These are phyloP conservation scores for Lactifluus hygrophoroides DNA, from an alignment of 768 basidiomycete species.

Conservation along the genomic window DNA sequence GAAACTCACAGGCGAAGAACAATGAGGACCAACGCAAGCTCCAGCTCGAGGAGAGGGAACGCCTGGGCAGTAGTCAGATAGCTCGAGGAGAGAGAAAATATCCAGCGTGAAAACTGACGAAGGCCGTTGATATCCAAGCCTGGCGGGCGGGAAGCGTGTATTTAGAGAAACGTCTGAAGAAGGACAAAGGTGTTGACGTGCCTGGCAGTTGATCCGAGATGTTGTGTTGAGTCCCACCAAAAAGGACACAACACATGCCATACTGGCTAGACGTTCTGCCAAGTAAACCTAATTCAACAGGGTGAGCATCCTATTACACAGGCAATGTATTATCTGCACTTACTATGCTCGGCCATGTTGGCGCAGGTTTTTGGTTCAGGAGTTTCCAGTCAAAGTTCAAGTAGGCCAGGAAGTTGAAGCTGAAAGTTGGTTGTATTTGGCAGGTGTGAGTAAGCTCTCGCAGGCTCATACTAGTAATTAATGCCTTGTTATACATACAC, in stretches of 20 bases:
- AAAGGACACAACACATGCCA: slow-evolving; percentile 4
- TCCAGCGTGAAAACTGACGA: not conserved
- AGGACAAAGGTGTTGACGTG: not conserved
- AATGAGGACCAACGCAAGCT: slow-evolving; percentile 1
- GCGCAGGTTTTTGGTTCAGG: not conserved
- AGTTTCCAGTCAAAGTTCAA: slow-evolving; percentile 10
- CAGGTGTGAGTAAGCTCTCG: not conserved
- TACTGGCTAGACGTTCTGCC: not conserved
- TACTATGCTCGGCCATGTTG: not conserved
- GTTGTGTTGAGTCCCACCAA: not conserved
- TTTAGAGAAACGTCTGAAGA: not conserved
- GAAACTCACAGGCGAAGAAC: slow-evolving; percentile 4
- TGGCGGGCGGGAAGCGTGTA: not conserved
- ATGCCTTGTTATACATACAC: not conserved
- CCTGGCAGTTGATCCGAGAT: slow-evolving; percentile 1
- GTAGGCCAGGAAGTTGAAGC: not conserved
- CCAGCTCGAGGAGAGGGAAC: slow-evolving; percentile 6
- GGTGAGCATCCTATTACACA: not conserved
- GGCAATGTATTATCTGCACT: not conserved
- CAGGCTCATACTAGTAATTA: not conserved
- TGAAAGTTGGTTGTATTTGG: not conserved
- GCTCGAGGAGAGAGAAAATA: not conserved
- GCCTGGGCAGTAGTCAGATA: not conserved
- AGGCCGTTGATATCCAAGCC: slow-evolving; percentile 2
- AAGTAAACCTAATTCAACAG: not conserved